Conservation (phyloP, 1,284 basidiomycete species). For the Trichosporon coremiiforme region DNA sequence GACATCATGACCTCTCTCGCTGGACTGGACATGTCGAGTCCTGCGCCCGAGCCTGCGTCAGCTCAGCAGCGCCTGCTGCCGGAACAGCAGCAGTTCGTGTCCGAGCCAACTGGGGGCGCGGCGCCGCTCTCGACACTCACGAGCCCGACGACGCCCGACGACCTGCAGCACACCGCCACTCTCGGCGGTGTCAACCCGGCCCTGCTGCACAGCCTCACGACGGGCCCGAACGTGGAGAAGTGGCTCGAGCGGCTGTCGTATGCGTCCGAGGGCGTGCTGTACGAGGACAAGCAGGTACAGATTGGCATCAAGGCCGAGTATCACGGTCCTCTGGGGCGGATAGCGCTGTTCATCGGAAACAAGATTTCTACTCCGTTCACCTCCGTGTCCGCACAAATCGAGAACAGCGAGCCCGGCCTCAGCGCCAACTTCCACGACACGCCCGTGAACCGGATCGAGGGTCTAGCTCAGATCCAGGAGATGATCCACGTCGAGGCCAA, state of each 20-base stretch:
- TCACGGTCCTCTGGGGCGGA: slow-evolving; percentile 85
- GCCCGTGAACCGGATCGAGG: slow-evolving; percentile 69
- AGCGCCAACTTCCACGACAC: slow-evolving; percentile 86
- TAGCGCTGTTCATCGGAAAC: slow-evolving; percentile 95
- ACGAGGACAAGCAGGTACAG: slow-evolving; percentile 93
- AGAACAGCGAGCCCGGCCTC: slow-evolving; percentile 71
- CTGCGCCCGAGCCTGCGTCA: slow-evolving; percentile 24
- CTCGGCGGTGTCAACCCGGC: slow-evolving; percentile 50
- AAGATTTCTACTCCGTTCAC: slow-evolving; percentile 84
- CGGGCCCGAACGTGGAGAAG: slow-evolving; percentile 73
- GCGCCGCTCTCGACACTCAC: slow-evolving; percentile 12
- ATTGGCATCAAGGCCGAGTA: slow-evolving; percentile 96
- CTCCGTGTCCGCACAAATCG: slow-evolving; percentile 82
- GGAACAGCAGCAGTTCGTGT: slow-evolving; percentile 15
- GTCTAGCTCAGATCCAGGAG: slow-evolving; percentile 88
- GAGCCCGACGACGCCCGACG: slow-evolving; percentile 22
- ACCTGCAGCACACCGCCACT: slow-evolving; percentile 41
- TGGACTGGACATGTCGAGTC: slow-evolving; percentile 71
- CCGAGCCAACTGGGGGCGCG: slow-evolving; percentile 26
- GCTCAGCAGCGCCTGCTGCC: slow-evolving; percentile 20
- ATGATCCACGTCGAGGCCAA: slow-evolving; percentile 93
- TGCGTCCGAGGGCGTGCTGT: slow-evolving; percentile 83
- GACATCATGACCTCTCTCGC: slow-evolving; percentile 76
- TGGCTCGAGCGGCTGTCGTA: slow-evolving; percentile 87
- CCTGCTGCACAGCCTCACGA: slow-evolving; percentile 61